Evolutionary conservation across 2,329 filamentous ascomycete genomes (phyloP), one percentile per base, ranked within the genome.

Genomic region (Cladophialophora carrionii): DNA sequence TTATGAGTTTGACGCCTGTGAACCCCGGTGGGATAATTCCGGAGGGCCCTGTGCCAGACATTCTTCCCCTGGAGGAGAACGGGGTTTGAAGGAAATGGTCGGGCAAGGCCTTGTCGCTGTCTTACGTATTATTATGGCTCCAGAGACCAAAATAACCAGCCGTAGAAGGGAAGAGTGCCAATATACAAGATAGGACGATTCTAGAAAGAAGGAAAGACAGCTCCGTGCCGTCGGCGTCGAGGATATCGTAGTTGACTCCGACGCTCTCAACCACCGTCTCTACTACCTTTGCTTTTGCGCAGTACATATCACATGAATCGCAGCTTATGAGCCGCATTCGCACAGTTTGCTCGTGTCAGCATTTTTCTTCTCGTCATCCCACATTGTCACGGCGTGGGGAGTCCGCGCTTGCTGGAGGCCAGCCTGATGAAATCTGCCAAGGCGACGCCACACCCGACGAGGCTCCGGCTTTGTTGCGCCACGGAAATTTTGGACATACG

Each of bases 31-130:
- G 67, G 20, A 51, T 70, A 48, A 59, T 67, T 10, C 68, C 66
- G 2, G 66, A 62, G 31, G 68, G 68, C 9, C 68, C 68, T 7
- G 22, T 64, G 49, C 68, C 66, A 4, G 48, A 68, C 59, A 60
- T 70, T 43, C 51, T 64, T 53, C 64, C 61, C 1, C 24, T 66
- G 41, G 63, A 55, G 24, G 61, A 46, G 22, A 46, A 52, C 62
- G 64, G 54, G 57, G 22, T 52, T 46, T 46, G 49, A 53, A 5
- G 52, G 26, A 20, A 31, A 6, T 24, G 26, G 31, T 14, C n/a
- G 29, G 26, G 31, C 22, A 55, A 37, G 52, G 17, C 37, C 37
- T 4, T 43, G 17, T 43, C 17, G 5, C 37, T 43, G 17, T 43
- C 5, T 8, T 20, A n/a, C 37, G 6, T 8, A 3, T 43, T n/a